Conservation (phyloP, 2,329 filamentous ascomycete genomes). For the Alternaria incomplexa region DNA sequence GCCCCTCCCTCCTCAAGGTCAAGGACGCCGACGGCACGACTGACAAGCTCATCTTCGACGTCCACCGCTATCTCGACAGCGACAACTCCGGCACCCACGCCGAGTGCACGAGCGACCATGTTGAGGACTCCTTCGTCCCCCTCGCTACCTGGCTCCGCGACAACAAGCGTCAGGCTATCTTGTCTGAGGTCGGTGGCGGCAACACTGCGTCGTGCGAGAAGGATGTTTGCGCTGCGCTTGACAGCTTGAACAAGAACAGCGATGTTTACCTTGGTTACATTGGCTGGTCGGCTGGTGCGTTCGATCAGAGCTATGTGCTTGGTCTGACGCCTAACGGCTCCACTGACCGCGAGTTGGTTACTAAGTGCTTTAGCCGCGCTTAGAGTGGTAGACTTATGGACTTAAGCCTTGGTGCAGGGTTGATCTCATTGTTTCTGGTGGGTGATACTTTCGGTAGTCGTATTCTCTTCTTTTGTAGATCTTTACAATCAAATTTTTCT, state of each 20-base stretch:
- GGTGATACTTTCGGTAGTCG: neutral
- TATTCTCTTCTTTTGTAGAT: neutral
- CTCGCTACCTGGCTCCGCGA: conserved; percentile 46
- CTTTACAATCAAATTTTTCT: neutral
- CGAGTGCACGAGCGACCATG: conserved; percentile 34
- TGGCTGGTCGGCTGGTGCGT: conserved; percentile 39
- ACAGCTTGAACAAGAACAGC: conserved; percentile 40
- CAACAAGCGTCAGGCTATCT: conserved; percentile 48
- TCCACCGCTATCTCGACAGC: conserved; percentile 52
- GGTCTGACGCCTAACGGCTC: conserved; percentile 26
- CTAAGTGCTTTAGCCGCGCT: neutral
- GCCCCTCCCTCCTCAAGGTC: conserved; percentile 59
- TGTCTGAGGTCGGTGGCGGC: conserved; percentile 53
- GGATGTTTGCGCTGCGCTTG: conserved; percentile 40
- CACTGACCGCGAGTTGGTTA: neutral
- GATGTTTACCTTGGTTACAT: conserved; percentile 42
- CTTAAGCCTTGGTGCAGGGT: neutral
- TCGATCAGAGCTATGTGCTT: conserved; percentile 32
- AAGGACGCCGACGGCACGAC: conserved; percentile 66
- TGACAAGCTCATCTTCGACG: conserved; percentile 58
- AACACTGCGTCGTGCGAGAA: conserved; percentile 44
- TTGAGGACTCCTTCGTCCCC: conserved; percentile 42
- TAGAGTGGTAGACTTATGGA: neutral
- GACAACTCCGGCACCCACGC: conserved; percentile 49
- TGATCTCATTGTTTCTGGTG: neutral